Conservation (phyloP, 495 filamentous ascomycete species). For the Geoglossum glabrum region DNA sequence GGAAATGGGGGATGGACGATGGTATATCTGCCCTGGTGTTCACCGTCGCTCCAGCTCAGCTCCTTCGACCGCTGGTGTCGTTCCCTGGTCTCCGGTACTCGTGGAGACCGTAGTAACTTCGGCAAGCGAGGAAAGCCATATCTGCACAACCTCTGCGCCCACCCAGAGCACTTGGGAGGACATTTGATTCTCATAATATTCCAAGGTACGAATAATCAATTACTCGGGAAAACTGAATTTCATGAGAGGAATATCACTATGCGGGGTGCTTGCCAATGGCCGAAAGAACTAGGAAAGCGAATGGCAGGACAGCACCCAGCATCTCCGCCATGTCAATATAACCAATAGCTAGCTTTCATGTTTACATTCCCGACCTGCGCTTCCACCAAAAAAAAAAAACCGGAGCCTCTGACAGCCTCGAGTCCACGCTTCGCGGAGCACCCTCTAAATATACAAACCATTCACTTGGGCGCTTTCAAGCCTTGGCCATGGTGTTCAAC, state of each 20-base stretch:
- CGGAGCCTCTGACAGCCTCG: neutral
- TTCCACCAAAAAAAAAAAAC: neutral
- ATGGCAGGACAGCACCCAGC: neutral
- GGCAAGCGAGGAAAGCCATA: neutral
- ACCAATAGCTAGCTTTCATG: neutral
- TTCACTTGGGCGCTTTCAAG: constrained; percentile 11
- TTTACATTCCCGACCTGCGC: neutral
- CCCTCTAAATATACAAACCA: constrained; percentile 1
- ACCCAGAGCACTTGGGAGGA: neutral
- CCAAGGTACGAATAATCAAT: neutral
- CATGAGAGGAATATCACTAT: neutral
- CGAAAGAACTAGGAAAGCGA: neutral
- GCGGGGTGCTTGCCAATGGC: neutral
- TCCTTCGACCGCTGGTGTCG: no score
- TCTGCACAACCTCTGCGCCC: neutral
- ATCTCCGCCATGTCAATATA: neutral
- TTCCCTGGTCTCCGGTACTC: no score
- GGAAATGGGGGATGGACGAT: neutral
- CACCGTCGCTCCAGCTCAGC: no score
- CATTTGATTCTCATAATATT: neutral
- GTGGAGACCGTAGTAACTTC: no score
- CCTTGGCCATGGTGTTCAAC: constrained; percentile 94
- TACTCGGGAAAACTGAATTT: neutral
- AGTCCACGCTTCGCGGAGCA: neutral
- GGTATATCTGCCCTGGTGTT: no score